Conservation (phyloP, 257 asterid species). For the Catharanthus roseus region DNA sequence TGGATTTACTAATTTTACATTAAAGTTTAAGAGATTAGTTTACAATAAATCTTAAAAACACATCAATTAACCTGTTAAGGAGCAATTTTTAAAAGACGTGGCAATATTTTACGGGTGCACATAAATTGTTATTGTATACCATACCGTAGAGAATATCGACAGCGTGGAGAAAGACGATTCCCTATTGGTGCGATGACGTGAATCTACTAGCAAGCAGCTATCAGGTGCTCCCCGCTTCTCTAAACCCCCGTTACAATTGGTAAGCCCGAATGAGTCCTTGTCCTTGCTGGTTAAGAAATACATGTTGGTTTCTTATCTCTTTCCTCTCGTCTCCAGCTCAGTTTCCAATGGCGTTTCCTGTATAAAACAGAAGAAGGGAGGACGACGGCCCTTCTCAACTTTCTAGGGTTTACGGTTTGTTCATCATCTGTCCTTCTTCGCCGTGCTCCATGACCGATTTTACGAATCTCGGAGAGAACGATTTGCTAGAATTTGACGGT, state of each 20-base stretch:
- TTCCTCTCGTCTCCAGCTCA: not conserved
- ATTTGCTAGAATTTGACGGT: not conserved
- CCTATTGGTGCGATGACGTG: not conserved
- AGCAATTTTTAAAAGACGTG: no score
- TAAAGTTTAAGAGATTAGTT: no score
- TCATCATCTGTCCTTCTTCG: not conserved
- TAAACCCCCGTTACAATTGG: not conserved
- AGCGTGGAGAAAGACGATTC: not conserved
- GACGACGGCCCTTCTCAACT: no score
- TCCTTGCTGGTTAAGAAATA: not conserved
- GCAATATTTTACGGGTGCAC: no score
- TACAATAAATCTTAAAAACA: no score
- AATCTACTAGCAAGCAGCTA: not conserved
- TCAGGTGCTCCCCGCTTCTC: not conserved
- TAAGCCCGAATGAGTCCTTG: not conserved
- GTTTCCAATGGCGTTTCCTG: no score
- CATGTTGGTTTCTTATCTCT: not conserved
- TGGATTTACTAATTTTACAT: no score
- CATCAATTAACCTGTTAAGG: no score
- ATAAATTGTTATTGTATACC: not conserved
- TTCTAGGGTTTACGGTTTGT: no score
- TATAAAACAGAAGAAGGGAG: not conserved
- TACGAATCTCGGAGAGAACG: not conserved
- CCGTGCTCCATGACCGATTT: not conserved
- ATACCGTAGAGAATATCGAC: not conserved